Conservation (phyloP, 2,329 filamentous ascomycete genomes). For the Parasarocladium wereldwijsianum region DNA sequence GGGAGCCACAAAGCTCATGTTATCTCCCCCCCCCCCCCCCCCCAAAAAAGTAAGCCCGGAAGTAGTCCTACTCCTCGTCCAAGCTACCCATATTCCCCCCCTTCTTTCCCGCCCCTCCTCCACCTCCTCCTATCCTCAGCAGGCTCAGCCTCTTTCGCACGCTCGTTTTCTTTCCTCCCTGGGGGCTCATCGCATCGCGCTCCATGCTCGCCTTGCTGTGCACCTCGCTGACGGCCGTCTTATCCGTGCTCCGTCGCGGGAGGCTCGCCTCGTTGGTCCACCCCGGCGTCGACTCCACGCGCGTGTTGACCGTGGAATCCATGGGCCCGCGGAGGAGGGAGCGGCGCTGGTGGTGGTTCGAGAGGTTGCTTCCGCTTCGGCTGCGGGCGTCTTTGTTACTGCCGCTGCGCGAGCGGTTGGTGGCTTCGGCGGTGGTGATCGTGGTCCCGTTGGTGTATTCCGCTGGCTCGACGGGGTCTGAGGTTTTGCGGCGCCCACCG, state of each 20-base stretch:
- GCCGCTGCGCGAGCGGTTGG: not conserved
- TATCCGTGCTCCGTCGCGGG: conserved; percentile 12
- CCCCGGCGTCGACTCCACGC: conserved; percentile 1
- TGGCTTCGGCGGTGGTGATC: conserved; percentile 6
- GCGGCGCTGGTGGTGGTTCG: too few relatives aligned
- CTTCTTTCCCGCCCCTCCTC: conserved; percentile 19
- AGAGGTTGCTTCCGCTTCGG: too few relatives aligned
- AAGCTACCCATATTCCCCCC: conserved; percentile 36
- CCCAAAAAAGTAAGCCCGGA: conserved; percentile 16
- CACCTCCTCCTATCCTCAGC: conserved; percentile 52
- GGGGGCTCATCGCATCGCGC: conserved; percentile 16
- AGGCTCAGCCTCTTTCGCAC: conserved; percentile 69
- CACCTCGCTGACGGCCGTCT: conserved; percentile 16
- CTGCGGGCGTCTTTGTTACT: conserved; percentile 3
- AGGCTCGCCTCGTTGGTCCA: conserved; percentile 1
- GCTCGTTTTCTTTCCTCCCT: conserved; percentile 41
- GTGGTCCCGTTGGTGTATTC: conserved; percentile 12
- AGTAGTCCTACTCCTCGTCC: conserved; percentile 35
- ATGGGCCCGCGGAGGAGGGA: conserved; percentile 1
- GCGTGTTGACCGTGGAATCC: not conserved
- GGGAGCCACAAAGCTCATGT: conserved; percentile 10
- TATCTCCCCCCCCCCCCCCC: too few relatives aligned
- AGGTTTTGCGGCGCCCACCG: conserved; percentile 33
- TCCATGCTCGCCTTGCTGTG: conserved; percentile 13
- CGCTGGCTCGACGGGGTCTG: conserved; percentile 10